Evolutionary conservation across 2,329 filamentous ascomycete genomes (phyloP).

Genomic region (Leptosphaerulina australis): DNA sequence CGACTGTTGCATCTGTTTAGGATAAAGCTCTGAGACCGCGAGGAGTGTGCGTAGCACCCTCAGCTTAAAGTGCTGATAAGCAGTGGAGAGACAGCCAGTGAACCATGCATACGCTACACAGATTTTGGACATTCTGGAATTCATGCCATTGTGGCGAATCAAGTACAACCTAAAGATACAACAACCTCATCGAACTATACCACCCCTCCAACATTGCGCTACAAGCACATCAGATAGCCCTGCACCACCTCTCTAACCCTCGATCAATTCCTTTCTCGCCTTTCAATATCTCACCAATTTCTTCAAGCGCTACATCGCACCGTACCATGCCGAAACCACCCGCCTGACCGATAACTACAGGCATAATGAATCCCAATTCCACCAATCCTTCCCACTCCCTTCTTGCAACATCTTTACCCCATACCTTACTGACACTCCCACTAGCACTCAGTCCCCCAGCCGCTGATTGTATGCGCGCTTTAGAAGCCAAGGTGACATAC

Average conservation of each 20-base stretch:
- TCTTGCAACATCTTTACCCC: constrained; percentile 74
- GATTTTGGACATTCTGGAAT: too few relatives aligned
- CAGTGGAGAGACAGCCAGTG: too few relatives aligned
- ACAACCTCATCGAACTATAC: too few relatives aligned
- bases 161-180: too few relatives aligned
- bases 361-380: constrained; percentile 71
- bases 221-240: too few relatives aligned
- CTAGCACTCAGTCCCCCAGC: constrained; percentile 70
- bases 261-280: constrained; percentile 52
- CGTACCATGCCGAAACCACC: constrained; percentile 60
- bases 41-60: too few relatives aligned
- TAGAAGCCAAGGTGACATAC: constrained; percentile 75
- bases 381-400: constrained; percentile 77
- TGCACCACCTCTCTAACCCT: constrained; percentile 75
- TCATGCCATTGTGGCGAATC: too few relatives aligned
- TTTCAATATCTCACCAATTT: constrained; percentile 66
- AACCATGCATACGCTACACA: too few relatives aligned
- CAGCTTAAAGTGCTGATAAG: too few relatives aligned
- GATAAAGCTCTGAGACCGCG: too few relatives aligned
- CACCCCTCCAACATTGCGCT: too few relatives aligned
- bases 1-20: too few relatives aligned
- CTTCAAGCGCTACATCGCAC: constrained; percentile 77
- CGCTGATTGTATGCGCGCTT: constrained; percentile 73
- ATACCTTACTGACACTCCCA: constrained; percentile 68
- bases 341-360: constrained; percentile 50